These are phyloP conservation scores for Entoloma clypeatum DNA, from an alignment of 1,284 basidiomycete genomes.

Conservation along the genomic window DNA sequence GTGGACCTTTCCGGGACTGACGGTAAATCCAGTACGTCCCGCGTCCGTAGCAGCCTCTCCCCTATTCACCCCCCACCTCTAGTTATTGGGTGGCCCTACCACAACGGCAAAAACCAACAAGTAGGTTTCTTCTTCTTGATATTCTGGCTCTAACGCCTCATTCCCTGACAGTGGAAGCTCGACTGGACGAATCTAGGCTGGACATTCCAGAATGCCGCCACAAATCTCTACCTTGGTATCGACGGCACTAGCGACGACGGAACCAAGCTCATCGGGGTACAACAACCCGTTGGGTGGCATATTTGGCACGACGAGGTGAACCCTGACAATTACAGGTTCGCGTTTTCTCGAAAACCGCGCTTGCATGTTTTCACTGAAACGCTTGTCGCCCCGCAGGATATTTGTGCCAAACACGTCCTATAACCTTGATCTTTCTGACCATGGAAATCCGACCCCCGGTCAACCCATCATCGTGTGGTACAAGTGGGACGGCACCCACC, in stretches of 20 bases:
- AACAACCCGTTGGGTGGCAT: constrained; percentile 39
- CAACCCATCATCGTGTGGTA: constrained; percentile 32
- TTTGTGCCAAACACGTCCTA: constrained; percentile 34
- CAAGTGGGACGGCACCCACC: constrained; percentile 33
- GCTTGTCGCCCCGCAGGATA: constrained; percentile 24
- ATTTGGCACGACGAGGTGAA: constrained; percentile 39
- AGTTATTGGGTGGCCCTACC: constrained; percentile 49
- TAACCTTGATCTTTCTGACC: constrained; percentile 31
- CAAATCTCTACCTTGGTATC: constrained; percentile 39
- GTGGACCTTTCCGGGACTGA: constrained; percentile 54
- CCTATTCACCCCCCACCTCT: neutral
- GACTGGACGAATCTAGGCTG: constrained; percentile 36
- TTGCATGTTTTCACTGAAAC: neutral
- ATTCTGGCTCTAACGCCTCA: neutral
- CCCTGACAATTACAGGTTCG: constrained; percentile 29
- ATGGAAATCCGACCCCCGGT: constrained; percentile 27
- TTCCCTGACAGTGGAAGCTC: constrained; percentile 43
- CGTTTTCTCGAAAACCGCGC: neutral
- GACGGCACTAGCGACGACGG: constrained; percentile 31
- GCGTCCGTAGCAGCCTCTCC: no score
- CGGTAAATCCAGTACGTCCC: constrained; percentile 37
- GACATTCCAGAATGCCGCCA: constrained; percentile 38
- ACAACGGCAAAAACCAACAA: constrained; percentile 47
- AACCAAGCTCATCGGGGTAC: constrained; percentile 31
- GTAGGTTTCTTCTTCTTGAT: constrained; percentile 25